Base-by-base conservation (phyloP, 192 early-diverging fungal species). In the Backusella luteola region DNA sequence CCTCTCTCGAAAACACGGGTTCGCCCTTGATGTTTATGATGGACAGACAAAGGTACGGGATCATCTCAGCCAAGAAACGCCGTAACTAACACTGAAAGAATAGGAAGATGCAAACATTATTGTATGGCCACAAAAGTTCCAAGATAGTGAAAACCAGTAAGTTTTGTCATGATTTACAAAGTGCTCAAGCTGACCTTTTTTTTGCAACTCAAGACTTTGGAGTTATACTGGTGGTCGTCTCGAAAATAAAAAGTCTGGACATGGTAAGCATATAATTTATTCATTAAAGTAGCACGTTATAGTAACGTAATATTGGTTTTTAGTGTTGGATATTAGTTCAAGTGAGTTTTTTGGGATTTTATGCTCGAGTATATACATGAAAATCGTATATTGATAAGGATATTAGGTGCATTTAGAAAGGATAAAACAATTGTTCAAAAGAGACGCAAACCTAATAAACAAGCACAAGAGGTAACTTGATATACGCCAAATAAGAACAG, bases 131-230 rank as follows among this genome's bases (percentile, higher is more conserved):
- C 82, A 84, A 44, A 84, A 84, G 71, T 84, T 80, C 68, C 38
- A 78, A 35, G 82, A 80, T 44, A 84, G 76, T 19, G 82, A 80
- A 12, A 84, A 80, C 73, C 82, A 84, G 82, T 81, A 75, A 67
- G 76, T 38, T 23, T 39, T 49, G 17, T 6, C 11, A 70, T 36
- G 4, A 8, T 26, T 19, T 4, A 11, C 9, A 21, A 23, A 23
- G 8, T 12, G 32, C 32, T 1, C 32, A 6, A 4, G 23, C 4
- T 19, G 1, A 26, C 6, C 42, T 26, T 19, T n/a, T 53, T 68
- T 0, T 14, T 29, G 34, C 19, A 6, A 39, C 34, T 17, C 26
- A 67, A 81, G 80, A 34, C 59, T 84, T 15, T 84, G 82, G 82
- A 34, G 73, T 29, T 73, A 72, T 71, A 74, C 80, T 9, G 59